Conservation (phyloP, 139 green algal species). For the Coccomyxa sp. region DNA sequence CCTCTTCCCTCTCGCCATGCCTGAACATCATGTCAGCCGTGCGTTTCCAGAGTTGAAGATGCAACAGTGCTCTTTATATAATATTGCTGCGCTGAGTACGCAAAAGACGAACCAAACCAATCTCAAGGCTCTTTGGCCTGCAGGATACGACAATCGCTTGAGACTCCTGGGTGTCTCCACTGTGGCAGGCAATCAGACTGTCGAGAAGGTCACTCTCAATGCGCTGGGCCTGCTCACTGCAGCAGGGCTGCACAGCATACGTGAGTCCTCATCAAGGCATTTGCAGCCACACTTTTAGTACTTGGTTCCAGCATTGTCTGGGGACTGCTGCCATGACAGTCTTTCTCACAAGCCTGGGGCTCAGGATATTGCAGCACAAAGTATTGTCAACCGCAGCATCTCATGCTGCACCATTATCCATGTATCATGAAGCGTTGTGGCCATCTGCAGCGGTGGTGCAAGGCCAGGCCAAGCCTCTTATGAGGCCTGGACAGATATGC, state of each 20-base stretch:
- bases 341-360: not conserved
- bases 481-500: conserved; percentile 66
- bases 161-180: conserved; percentile 83
- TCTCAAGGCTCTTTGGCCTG: not conserved
- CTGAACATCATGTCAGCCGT: not conserved
- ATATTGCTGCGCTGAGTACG: too few species aligned
- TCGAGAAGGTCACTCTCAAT: conserved; percentile 83
- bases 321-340: too few species aligned
- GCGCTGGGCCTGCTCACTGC: conserved; percentile 69
- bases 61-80: too few species aligned
- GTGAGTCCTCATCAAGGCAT: conserved; percentile 16
- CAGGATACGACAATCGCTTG: conserved; percentile 46
- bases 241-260: conserved; percentile 54
- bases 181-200: conserved; percentile 80
- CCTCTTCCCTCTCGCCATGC: not conserved
- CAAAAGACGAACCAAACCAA: too few species aligned
- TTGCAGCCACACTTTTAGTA: not conserved
- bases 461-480: conserved; percentile 68
- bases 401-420: not conserved
- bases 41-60: too few species aligned
- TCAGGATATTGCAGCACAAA: too few species aligned
- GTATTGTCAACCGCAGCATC: too few species aligned
- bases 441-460: conserved; percentile 56
- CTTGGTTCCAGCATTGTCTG: too few species aligned
- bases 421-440: not conserved